Evolutionary conservation across 495 filamentous ascomycete species (phyloP).

Genomic region (Penicillium verhagenii): DNA sequence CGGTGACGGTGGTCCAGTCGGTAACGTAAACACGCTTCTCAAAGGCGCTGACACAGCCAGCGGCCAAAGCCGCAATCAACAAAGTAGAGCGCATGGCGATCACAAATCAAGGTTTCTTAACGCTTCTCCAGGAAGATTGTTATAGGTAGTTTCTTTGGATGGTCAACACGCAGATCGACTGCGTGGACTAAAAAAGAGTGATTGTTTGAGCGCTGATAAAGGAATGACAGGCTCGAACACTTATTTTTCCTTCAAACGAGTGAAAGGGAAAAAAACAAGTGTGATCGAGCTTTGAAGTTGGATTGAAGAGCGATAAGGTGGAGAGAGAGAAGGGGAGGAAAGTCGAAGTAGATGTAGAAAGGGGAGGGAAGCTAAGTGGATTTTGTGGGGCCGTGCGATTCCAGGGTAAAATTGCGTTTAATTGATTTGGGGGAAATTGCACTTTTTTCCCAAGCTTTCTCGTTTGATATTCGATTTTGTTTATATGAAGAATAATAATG

Average conservation of each 20-base stretch:
- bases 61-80: constrained; percentile 59
- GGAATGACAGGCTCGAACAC: constrained; percentile 43
- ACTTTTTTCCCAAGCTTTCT: constrained; percentile 1
- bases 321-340: constrained; percentile 19
- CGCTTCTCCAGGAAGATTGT: constrained; percentile 45
- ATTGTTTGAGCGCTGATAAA: constrained; percentile 30
- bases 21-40: constrained; percentile 56
- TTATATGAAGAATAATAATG: neutral
- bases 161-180: constrained; percentile 42
- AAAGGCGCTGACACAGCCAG: constrained; percentile 57
- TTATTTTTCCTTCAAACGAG: constrained; percentile 36
- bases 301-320: constrained; percentile 8
- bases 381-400: constrained; percentile 22
- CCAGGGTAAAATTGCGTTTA: constrained; percentile 12
- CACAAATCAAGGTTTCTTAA: constrained; percentile 26
- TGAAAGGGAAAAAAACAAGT: constrained; percentile 26
- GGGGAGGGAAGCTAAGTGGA: constrained; percentile 12
- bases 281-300: constrained; percentile 9
- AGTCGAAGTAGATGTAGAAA: constrained; percentile 31
- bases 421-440: constrained; percentile 1
- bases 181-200: constrained; percentile 21
- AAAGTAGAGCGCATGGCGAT: constrained; percentile 66
- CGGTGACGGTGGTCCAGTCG: constrained; percentile 55
- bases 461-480: neutral
- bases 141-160: neutral